Conservation (phyloP, 225 moss, liverwort and hornwort genomes). For the Neckera pumila region DNA sequence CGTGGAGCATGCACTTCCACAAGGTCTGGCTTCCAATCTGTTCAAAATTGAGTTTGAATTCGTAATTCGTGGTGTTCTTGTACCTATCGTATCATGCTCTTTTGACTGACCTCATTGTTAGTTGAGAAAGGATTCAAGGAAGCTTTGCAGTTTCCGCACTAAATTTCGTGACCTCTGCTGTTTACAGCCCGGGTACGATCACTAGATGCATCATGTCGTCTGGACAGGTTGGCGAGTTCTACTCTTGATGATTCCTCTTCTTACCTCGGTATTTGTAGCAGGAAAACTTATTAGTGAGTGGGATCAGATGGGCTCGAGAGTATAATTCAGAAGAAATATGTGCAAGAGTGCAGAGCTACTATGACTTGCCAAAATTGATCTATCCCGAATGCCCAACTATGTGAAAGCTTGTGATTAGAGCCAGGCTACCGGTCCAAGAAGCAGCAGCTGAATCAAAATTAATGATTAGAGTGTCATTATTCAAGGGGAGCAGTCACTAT, state of each 20-base stretch:
- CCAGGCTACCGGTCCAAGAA: not conserved
- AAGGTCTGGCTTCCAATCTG: constrained; percentile 40
- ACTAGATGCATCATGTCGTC: constrained; percentile 69
- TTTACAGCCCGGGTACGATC: too few relatives aligned
- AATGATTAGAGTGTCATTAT: not conserved
- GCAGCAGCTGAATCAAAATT: not conserved
- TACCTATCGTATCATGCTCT: not conserved
- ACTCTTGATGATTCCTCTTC: not conserved
- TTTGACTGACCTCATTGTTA: not conserved
- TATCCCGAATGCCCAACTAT: not conserved
- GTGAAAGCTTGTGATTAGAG: not conserved
- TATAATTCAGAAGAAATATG: not conserved
- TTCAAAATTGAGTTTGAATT: not conserved
- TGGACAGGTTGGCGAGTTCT: constrained; percentile 66
- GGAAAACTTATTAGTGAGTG: not conserved
- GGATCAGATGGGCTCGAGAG: not conserved
- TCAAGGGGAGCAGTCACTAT: not conserved
- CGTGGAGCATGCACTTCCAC: constrained; percentile 95
- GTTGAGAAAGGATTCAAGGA: not conserved
- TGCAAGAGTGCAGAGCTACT: not conserved
- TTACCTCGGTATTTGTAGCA: not conserved
- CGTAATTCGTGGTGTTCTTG: not conserved
- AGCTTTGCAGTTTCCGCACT: not conserved
- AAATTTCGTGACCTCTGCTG: not conserved
- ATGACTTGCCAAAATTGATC: not conserved